A percentile compares a stretch with the other conserved stretches of the same genome.
These are phyloP conservation scores for Cerrena zonata DNA, from an alignment of 1,284 basidiomycete genomes.

Conservation along the genomic window DNA sequence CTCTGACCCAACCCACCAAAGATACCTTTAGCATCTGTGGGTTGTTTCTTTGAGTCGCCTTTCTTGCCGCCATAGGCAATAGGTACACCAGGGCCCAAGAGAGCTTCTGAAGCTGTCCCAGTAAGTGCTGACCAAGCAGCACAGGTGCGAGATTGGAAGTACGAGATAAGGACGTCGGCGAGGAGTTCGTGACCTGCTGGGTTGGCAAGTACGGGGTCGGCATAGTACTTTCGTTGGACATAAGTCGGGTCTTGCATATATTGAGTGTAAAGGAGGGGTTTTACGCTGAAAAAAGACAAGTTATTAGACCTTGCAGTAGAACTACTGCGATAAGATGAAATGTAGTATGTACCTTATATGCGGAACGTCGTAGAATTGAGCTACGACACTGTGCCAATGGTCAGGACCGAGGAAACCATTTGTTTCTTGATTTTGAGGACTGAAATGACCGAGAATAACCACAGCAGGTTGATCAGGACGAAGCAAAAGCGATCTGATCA, in stretches of 20 bases:
- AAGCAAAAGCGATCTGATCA: constrained; percentile 83
- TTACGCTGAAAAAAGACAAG: constrained; percentile 50
- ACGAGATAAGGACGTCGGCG: constrained; percentile 79
- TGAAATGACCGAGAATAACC: constrained; percentile 86
- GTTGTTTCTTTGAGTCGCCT: constrained; percentile 22
- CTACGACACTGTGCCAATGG: constrained; percentile 79
- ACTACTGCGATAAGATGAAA: not conserved
- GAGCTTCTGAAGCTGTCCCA: constrained; percentile 59
- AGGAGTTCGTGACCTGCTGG: constrained; percentile 76
- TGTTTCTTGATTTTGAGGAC: constrained; percentile 71
- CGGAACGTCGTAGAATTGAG: constrained; percentile 92
- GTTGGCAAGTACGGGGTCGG: constrained; percentile 81
- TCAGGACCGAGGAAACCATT: constrained; percentile 85
- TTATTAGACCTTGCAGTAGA: too few species aligned
- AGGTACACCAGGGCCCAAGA: constrained; percentile 38
- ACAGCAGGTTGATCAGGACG: constrained; percentile 86
- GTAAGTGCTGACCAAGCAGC: constrained; percentile 73
- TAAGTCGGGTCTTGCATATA: constrained; percentile 74
- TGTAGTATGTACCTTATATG: constrained; percentile 58
- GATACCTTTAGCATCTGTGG: constrained; percentile 48
- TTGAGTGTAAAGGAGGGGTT: constrained; percentile 74
- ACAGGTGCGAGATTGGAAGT: constrained; percentile 84
- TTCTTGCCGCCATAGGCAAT: constrained; percentile 20
- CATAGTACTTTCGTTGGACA: constrained; percentile 62
- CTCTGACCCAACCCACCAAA: constrained; percentile 71